Evolutionary conservation across 2,329 filamentous ascomycete species (phyloP).

Genomic region (Pseudogymnoascus sp.): DNA sequence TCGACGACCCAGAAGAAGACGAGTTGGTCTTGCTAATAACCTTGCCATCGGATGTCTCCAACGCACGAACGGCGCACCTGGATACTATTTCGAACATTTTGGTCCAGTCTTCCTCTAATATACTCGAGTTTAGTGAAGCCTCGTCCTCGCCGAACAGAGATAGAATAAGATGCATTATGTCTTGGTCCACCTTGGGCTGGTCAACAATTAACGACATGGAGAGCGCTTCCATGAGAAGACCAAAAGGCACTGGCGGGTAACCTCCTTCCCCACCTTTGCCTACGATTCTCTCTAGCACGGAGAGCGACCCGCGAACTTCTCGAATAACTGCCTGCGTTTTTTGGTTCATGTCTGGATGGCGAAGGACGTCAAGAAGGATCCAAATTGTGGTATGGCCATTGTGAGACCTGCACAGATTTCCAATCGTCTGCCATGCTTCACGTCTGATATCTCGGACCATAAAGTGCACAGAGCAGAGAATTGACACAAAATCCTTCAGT

Average conservation of each 20-base stretch:
- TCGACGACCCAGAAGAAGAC: not conserved
- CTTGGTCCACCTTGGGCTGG: slow-evolving; percentile 26
- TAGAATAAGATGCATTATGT: slow-evolving; percentile 36
- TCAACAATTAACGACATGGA: slow-evolving; percentile 37
- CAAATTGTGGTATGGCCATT: slow-evolving; percentile 62
- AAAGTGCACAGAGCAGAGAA: slow-evolving; percentile 64
- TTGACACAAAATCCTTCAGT: slow-evolving; percentile 58
- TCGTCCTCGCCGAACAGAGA: slow-evolving; percentile 46
- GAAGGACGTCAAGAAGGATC: slow-evolving; percentile 55
- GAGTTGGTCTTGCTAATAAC: slow-evolving; percentile 16
- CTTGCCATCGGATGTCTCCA: slow-evolving; percentile 25
- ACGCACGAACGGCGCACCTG: slow-evolving; percentile 37
- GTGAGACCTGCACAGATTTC: slow-evolving; percentile 65
- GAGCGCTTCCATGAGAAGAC: slow-evolving; percentile 50
- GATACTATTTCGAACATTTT: slow-evolving; percentile 51
- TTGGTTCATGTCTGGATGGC: slow-evolving; percentile 38
- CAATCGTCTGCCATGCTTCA: slow-evolving; percentile 60
- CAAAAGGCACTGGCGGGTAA: slow-evolving; percentile 51
- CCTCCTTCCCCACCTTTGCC: slow-evolving; percentile 50
- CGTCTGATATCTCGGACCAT: slow-evolving; percentile 53
- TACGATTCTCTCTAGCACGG: slow-evolving; percentile 55
- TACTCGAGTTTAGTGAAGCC: slow-evolving; percentile 44
- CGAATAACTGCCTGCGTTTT: slow-evolving; percentile 42
- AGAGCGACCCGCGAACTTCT: slow-evolving; percentile 54
- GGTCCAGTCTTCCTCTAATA: slow-evolving; percentile 60